These are phyloP conservation scores for Aspergillus phoenicis DNA, from an alignment of 2,329 filamentous ascomycete species.

Conservation along the genomic window DNA sequence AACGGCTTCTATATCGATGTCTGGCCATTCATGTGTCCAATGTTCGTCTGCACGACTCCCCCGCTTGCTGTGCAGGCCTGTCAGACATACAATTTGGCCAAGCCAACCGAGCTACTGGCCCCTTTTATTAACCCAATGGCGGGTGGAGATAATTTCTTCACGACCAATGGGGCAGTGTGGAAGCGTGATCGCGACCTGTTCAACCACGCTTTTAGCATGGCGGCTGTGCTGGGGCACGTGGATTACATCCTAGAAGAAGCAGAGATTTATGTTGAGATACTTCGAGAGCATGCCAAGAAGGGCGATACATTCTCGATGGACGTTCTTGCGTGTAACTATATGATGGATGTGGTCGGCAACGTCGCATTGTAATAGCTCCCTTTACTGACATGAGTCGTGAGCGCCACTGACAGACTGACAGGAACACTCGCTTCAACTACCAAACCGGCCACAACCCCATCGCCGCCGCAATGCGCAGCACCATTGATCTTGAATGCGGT, in stretches of 20 bases:
- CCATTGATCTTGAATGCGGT: slow-evolving; percentile 6
- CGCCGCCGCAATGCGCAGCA: slow-evolving; percentile 9
- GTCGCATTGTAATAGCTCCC: not conserved
- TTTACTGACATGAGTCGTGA: not conserved
- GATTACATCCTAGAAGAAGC: not conserved
- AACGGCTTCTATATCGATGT: not conserved
- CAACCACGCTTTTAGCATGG: not conserved
- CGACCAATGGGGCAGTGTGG: not conserved
- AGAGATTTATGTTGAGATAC: not conserved
- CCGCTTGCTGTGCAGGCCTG: not conserved
- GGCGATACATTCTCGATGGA: not conserved
- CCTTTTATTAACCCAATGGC: not conserved
- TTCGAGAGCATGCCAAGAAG: not conserved
- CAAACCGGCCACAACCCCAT: not conserved
- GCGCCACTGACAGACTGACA: not conserved
- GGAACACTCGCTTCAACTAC: not conserved
- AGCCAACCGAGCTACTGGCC: not conserved
- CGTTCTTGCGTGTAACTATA: not conserved
- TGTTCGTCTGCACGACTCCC: not conserved
- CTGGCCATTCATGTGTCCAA: not conserved
- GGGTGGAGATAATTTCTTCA: not conserved
- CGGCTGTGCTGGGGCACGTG: not conserved
- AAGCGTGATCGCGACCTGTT: not conserved
- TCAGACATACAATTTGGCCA: not conserved
- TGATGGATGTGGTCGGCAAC: not conserved